A percentile compares a stretch with the other conserved stretches of the same genome.
phyloP scores from a whole-genome alignment of 805 yeast genomes.

The Pichia occidentalis region DNA sequence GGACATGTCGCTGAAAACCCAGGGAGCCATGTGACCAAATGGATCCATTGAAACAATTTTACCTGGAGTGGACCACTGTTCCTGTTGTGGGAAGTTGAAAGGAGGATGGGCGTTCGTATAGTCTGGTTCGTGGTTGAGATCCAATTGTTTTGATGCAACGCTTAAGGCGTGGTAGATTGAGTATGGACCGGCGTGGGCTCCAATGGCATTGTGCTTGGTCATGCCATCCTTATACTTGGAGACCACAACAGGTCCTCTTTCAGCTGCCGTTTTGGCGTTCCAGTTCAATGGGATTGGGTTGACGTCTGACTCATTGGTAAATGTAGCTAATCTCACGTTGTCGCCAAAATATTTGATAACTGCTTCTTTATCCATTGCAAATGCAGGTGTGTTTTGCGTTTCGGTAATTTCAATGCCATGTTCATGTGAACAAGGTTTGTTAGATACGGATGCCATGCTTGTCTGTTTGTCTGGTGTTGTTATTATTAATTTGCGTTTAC shows the following conservation, averaged over 20 bases:
- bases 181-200: conserved; percentile 61
- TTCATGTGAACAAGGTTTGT: conserved; percentile 5
- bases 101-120: conserved; percentile 62
- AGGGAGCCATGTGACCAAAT: conserved; percentile 60
- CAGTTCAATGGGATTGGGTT: conserved; percentile 45
- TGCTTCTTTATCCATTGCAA: conserved; percentile 15
- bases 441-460: conserved; percentile 2
- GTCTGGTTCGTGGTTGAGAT: conserved; percentile 47
- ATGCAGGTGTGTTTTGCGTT: neutral
- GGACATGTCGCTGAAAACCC: conserved; percentile 42
- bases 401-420: conserved; percentile 4
- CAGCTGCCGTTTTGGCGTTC: conserved; percentile 43
- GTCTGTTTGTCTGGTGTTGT: no score
- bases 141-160: conserved; percentile 52
- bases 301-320: conserved; percentile 43
- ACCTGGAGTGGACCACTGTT: conserved; percentile 48
- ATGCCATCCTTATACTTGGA: conserved; percentile 45
- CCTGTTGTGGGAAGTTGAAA: conserved; percentile 45
- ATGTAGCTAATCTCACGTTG: conserved; percentile 43
- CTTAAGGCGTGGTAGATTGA: conserved; percentile 61
- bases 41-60: conserved; percentile 64
- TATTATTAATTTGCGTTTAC: no score
- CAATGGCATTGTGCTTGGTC: conserved; percentile 52
- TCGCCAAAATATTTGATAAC: conserved; percentile 19
- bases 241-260: conserved; percentile 53